Percentiles rank a stretch among this genome's conserved stretches.
Evolutionary conservation across 2,329 filamentous ascomycete genomes (phyloP).

Genomic region (Xylaria sp.): DNA sequence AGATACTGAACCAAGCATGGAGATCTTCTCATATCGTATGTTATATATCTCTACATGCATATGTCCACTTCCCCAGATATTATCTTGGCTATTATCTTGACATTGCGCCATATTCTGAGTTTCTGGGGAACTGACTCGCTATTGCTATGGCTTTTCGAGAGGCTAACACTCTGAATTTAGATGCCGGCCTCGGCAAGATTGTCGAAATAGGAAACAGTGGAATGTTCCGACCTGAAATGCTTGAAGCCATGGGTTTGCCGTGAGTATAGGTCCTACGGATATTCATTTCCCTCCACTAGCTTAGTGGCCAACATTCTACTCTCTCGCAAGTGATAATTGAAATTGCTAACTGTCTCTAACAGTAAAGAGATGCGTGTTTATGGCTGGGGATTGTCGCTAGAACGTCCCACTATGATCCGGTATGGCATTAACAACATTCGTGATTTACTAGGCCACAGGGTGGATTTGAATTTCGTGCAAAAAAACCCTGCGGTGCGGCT

Average conservation of each 20-base stretch:
- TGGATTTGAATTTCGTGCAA: slow-evolving; percentile 71
- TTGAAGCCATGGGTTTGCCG: slow-evolving; percentile 91
- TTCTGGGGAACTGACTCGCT: background rate
- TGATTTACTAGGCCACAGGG: slow-evolving; percentile 62
- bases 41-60: background rate
- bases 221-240: slow-evolving; percentile 98
- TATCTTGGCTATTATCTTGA: too few species aligned
- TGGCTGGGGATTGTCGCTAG: slow-evolving; percentile 89
- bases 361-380: slow-evolving; percentile 86
- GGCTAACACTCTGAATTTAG: background rate
- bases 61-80: background rate
- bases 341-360: background rate
- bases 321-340: background rate
- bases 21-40: slow-evolving; percentile 86
- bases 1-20: slow-evolving; percentile 92
- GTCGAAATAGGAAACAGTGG: slow-evolving; percentile 98
- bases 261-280: slow-evolving; percentile 4
- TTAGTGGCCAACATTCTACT: background rate
- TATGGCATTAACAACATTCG: slow-evolving; percentile 89
- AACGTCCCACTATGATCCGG: slow-evolving; percentile 98
- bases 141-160: background rate
- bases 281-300: background rate
- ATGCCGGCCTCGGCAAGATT: slow-evolving; percentile 76
- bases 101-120: background rate
- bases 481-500: slow-evolving; percentile 88